Evolutionary conservation across 768 basidiomycete genomes (phyloP), one percentile per base, ranked within the genome.

Genomic region (Neoboletus subvelutipes): DNA sequence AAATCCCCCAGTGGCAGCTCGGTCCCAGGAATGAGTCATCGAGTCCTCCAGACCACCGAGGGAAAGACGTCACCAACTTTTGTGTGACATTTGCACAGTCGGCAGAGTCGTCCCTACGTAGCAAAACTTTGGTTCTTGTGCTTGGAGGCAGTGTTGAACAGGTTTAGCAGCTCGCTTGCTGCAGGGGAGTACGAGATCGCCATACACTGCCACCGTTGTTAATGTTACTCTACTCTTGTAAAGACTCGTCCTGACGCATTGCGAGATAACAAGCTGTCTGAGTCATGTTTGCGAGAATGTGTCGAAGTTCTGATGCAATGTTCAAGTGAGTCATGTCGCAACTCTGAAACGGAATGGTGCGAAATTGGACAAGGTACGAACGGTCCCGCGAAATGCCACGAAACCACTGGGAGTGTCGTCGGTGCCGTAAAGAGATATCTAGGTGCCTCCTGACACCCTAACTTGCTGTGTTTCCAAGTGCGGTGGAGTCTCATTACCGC

Each of bases 401-500:
- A n/a, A n/a, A n/a, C n/a, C n/a, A n/a, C n/a, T n/a, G n/a, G n/a
- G n/a, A n/a, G n/a, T n/a, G n/a, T n/a, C n/a, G n/a, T 53, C 50
- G 57, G 55, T 57, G 22, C 59, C 61, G 64, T 50, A 47, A 45
- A 11, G 8, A 18, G 22, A 34, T 1, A 4, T n/a, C 10, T 37
- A 26, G 5, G 3, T 18, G 4, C 52, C 66, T 58, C 56, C 65
- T 3, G 64, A 67, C 67, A 69, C 66, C 55, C 17, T 12, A 9
- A 39, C 2, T 20, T 56, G 58, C 58, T 58, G 53, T 57, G 31
- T 36, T 3, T 22, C 24, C 26, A 43, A 26, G 26, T 28, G 37
- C 55, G 55, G 10, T 15, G 8, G 1, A 4, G 17, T 37, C 22
- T 56, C 24, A 15, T n/a, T 37, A 42, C 36, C 56, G 37, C 52